phyloP scores from a whole-genome alignment of 306 rosid species.

The Quercus mongolica region DNA sequence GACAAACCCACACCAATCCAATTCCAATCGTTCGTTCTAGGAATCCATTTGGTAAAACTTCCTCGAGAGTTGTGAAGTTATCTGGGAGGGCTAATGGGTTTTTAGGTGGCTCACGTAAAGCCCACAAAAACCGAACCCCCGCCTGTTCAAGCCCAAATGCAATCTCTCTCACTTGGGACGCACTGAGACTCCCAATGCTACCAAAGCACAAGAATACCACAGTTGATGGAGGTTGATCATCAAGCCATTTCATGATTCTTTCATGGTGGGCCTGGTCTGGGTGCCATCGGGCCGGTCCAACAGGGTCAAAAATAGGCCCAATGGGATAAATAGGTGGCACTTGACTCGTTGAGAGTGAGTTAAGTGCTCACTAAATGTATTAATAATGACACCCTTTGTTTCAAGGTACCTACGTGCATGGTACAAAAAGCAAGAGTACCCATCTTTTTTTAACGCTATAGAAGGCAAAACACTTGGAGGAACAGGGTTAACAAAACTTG shows the following conservation, averaged over 20 bases:
- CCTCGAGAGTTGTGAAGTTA: not conserved
- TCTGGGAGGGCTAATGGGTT: conserved; percentile 22
- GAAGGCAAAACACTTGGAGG: conserved; percentile 32
- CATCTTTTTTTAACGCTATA: conserved; percentile 9
- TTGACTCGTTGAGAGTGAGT: too few relatives aligned
- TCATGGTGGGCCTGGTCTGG: too few relatives aligned
- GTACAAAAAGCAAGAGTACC: not conserved
- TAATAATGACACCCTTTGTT: conserved; percentile 37
- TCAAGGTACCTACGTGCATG: conserved; percentile 34
- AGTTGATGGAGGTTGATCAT: too few relatives aligned
- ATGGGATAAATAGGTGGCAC: too few relatives aligned
- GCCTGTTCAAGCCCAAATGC: too few relatives aligned
- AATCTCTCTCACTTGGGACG: too few relatives aligned
- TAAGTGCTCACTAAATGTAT: too few relatives aligned
- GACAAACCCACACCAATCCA: conserved; percentile 51
- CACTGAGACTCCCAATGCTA: too few relatives aligned
- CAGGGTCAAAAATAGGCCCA: too few relatives aligned
- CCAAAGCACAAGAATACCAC: too few relatives aligned
- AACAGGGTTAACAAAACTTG: conserved; percentile 21
- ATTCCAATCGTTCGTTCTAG: conserved; percentile 24
- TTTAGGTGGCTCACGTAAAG: conserved; percentile 39
- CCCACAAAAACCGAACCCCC: conserved; percentile 41
- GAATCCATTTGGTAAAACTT: conserved; percentile 38
- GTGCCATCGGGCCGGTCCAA: too few relatives aligned
- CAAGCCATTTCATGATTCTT: too few relatives aligned